These are phyloP conservation scores for Wickerhamiella azymoides DNA, from an alignment of 805 yeast genomes.

Conservation along the genomic window DNA sequence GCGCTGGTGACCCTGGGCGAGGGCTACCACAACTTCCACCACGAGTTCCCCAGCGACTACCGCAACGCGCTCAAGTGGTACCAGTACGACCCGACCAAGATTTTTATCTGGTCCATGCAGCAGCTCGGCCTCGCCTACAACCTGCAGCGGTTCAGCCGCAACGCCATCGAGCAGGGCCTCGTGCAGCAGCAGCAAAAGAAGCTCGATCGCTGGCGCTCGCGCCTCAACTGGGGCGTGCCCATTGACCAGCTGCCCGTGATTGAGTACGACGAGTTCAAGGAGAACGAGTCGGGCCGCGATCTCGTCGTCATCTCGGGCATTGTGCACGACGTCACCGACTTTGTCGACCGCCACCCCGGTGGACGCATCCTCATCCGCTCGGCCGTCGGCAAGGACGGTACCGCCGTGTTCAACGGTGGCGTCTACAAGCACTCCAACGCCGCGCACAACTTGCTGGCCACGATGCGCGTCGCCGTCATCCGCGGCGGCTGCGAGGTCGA, in stretches of 20 bases:
- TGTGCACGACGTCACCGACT: constrained; percentile 86
- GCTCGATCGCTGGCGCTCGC: constrained; percentile 60
- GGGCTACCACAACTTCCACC: constrained; percentile 86
- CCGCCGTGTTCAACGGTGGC: constrained; percentile 89
- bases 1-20: constrained; percentile 72
- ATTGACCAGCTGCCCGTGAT: constrained; percentile 69
- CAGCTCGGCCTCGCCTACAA: constrained; percentile 45
- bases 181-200: constrained; percentile 74
- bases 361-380: constrained; percentile 66
- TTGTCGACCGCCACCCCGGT: constrained; percentile 88
- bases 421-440: constrained; percentile 90
- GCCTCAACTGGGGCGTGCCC: constrained; percentile 89
- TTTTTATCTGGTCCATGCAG: constrained; percentile 43
- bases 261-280: constrained; percentile 40
- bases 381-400: constrained; percentile 86
- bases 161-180: constrained; percentile 52
- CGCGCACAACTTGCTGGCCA: constrained; percentile 77
- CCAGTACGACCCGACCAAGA: constrained; percentile 79
- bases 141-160: constrained; percentile 41
- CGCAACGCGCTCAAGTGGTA: constrained; percentile 59
- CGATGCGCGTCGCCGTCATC: constrained; percentile 83
- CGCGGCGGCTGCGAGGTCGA: constrained; percentile 70
- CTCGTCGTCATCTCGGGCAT: constrained; percentile 79
- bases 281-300: constrained; percentile 38
- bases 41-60: constrained; percentile 87